Evolutionary conservation across 129 eudicot species (phyloP), one percentile per base, ranked within the genome.

Genomic region (Helichrysum umbraculigerum): DNA sequence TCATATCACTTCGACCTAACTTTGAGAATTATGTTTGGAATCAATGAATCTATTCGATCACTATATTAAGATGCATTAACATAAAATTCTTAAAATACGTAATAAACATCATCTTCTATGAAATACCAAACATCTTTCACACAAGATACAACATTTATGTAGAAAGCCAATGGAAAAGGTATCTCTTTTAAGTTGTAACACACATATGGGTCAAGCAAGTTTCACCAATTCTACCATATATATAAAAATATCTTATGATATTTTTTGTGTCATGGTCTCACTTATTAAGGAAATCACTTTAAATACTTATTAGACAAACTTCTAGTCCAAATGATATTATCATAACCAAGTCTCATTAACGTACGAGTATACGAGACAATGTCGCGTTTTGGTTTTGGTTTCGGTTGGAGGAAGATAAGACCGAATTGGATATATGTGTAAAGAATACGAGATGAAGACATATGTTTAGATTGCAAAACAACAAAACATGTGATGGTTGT

Each of bases 1-100:
- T 58, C 63, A 2, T 58, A 58, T 58, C 63, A 58, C 63, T 58
- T 58, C 63, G 19, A n/a, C 63, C 63, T 20, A 58, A 58, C 29
- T 17, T 58, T 58, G 63, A 58, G 63, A 20, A 6, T 58, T 58
- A 5, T 41, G 6, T 58, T 58, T 6, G 4, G 25, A 47, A 7
- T 58, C 63, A 2, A 14, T 14, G 54, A 47, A 47, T 47, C 54
- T 47, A 9, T 42, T 11, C n/a, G n/a, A n/a, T n/a, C 50, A 32
- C 34, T 2, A 32, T 0, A 39, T 39, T 39, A 9, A 42, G 50
- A 42, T 42, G 50, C 50, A 42, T 42, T 42, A 2, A 42, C 50
- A 9, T 10, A 42, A 39, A 39, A 39, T 6, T 39, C 44, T 6
- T 41, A 41, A 42, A 42, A 9, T 42, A 42, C 15, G 0, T 42